Evolutionary conservation across 176 grass and related monocot species (phyloP).

Genomic region (Carex scoparia): DNA sequence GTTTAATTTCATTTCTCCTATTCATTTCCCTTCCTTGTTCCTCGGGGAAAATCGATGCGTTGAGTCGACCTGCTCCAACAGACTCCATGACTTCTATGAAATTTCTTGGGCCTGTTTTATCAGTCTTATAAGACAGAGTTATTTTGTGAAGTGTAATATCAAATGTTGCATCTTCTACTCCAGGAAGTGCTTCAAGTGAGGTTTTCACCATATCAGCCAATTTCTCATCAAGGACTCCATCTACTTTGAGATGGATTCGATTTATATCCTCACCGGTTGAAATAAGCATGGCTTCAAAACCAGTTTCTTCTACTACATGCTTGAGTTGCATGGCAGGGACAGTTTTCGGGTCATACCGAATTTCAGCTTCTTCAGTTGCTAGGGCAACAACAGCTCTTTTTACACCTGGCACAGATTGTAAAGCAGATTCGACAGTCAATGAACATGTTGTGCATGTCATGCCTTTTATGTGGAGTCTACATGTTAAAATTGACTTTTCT

Average conservation of each 20-base stretch:
- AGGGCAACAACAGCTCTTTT: constrained; percentile 75
- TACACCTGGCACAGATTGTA: constrained; percentile 62
- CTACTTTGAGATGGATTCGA: constrained; percentile 72
- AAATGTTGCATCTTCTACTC: constrained; percentile 54
- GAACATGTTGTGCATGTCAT: constrained; percentile 89
- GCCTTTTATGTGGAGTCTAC: constrained; percentile 84
- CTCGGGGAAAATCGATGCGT: constrained; percentile 73
- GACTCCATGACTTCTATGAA: constrained; percentile 83
- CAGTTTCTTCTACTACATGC: constrained; percentile 56
- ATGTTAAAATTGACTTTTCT: constrained; percentile 61
- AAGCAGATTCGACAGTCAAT: constrained; percentile 54
- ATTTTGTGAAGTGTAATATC: constrained; percentile 55
- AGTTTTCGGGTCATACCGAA: constrained; percentile 55
- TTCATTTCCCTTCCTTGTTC: constrained; percentile 62
- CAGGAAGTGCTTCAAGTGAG: constrained; percentile 77
- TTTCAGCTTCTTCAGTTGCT: constrained; percentile 90
- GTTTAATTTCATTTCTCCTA: constrained; percentile 63
- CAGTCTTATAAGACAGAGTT: constrained; percentile 73
- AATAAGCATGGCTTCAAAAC: constrained; percentile 67
- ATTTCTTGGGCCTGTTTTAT: constrained; percentile 74
- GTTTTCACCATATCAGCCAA: constrained; percentile 45
- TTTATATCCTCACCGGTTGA: constrained; percentile 75
- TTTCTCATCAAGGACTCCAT: constrained; percentile 44
- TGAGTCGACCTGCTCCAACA: constrained; percentile 41
- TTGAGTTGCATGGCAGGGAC: constrained; percentile 42